Evolutionary conservation across 1,284 basidiomycete genomes (phyloP), one percentile per base, ranked within the genome.

Genomic region (Trichosporon ovoides): DNA sequence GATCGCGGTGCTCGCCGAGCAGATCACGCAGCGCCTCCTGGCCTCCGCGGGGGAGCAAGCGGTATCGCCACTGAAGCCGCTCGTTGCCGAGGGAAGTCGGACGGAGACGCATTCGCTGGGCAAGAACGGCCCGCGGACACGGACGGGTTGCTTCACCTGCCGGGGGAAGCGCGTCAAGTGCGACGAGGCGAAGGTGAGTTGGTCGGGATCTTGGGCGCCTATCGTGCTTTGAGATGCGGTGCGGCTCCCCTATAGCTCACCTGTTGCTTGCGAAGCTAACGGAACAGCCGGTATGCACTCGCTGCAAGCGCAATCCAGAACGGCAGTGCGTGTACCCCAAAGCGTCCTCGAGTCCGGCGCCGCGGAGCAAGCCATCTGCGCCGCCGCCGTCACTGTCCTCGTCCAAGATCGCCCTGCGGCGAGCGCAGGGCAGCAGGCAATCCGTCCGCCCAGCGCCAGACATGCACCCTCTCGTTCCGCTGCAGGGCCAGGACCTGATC

Each of bases 71-170:
- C 19, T 43, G 19, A 35, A 40, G 38, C 11, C 40, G 38, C 31
- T 16, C 28, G 6, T 13, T 38, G 13, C 52, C 20, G 10, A n/a
- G 35, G 6, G 9, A 46, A 33, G 48, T 37, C 12, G 22, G 13
- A n/a, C n/a, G 33, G 19, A 34, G 4, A 36, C 34, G 12, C 33
- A 18, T 7, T 50, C 46, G 9, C 57, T 61, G 12, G 60, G 60
- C 1, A 61, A 61, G 43, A 58, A 58, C 36, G 60, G 60, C 3
- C 60, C 60, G 1, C 35, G 60, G 3, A 55, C 53, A 1, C 53
- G 60, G 7, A 62, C 61, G 9, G 61, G 61, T 6, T 62, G 61
- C 48, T 62, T 59, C 33, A 59, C 61, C 5, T 62, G 61, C 24
- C 54, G 61, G 10, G 37, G 38, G 55, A 59, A 59, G 43, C 38